These are phyloP conservation scores for Xylogone sp. DNA, from an alignment of 2,329 filamentous ascomycete species.

Conservation along the genomic window DNA sequence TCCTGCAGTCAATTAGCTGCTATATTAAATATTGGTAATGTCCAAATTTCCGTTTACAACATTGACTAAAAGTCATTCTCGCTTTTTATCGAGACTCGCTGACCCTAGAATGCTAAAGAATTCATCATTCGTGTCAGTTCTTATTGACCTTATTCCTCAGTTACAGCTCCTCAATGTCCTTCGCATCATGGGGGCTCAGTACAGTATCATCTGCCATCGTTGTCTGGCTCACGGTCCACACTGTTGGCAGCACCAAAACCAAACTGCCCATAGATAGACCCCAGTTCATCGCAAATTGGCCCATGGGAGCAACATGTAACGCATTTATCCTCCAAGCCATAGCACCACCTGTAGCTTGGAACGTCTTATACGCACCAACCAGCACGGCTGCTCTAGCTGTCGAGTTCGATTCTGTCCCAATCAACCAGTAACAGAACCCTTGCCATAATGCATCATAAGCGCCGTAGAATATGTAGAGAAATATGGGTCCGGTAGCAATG, in stretches of 20 bases:
- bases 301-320: conserved; percentile 57
- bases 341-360: conserved; percentile 78
- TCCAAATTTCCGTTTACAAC: no score
- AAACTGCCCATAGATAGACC: conserved; percentile 69
- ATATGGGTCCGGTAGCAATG: conserved; percentile 58
- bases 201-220: conserved; percentile 9
- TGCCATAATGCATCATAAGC: conserved; percentile 67
- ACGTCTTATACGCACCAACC: conserved; percentile 81
- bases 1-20: no score
- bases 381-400: conserved; percentile 86
- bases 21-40: no score
- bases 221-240: conserved; percentile 35
- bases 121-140: no score
- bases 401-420: conserved; percentile 88
- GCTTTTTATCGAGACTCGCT: no score
- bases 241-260: conserved; percentile 64
- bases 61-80: no score
- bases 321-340: conserved; percentile 69
- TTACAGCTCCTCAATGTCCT: conserved; percentile 27
- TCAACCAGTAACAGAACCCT: conserved; percentile 65
- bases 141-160: no score
- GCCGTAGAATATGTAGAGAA: conserved; percentile 69
- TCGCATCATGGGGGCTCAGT: neutral
- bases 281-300: conserved; percentile 72
- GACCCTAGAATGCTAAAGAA: no score